Evolutionary conservation across 2,329 filamentous ascomycete genomes (phyloP).

Genomic region (Fusarium mexicanum): DNA sequence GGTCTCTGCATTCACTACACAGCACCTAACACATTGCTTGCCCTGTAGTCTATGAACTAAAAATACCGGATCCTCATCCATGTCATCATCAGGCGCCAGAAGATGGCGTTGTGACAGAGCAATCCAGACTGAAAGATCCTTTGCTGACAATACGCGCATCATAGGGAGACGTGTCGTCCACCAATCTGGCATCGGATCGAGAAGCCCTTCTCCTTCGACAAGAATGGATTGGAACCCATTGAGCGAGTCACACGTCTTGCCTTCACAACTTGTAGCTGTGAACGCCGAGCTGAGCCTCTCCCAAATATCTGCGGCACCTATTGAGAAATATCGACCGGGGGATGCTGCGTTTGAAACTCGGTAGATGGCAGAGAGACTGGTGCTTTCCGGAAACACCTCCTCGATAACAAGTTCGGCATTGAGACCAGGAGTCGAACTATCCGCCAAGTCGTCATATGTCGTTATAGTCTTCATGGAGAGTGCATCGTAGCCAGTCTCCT

Average conservation of each 20-base stretch:
- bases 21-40: neutral
- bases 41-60: neutral
- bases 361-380: neutral
- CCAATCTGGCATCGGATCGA: neutral
- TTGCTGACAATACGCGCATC: rapidly evolving
- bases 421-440: neutral
- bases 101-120: rapidly evolving
- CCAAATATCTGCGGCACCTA: rapidly evolving
- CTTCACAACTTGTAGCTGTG: neutral
- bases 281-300: rapidly evolving
- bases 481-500: neutral
- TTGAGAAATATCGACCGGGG: rapidly evolving
- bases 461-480: rapidly evolving
- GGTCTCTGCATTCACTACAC: neutral
- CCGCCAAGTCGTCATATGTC: rapidly evolving
- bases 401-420: neutral
- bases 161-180: rapidly evolving
- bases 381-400: rapidly evolving
- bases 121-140: rapidly evolving
- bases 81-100: no score
- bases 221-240: rapidly evolving
- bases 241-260: rapidly evolving
- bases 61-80: no score
- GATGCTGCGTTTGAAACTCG: rapidly evolving
- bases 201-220: neutral